These are phyloP conservation scores for Iodosphaeria phyllophila DNA, from an alignment of 2,329 filamentous ascomycete species.

Conservation along the genomic window DNA sequence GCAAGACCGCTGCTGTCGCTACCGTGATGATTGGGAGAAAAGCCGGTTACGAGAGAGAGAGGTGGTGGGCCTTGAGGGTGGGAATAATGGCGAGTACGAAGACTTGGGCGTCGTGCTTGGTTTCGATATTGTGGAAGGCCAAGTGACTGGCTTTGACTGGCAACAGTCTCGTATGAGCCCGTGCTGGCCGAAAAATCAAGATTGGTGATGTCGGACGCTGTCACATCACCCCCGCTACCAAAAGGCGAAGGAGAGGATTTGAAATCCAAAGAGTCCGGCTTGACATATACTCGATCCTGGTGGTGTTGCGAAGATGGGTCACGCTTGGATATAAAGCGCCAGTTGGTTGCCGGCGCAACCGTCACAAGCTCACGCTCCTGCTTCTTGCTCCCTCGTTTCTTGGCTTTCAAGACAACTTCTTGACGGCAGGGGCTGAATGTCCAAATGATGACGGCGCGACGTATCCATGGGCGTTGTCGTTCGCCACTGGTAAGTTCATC, in stretches of 20 bases:
- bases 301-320: slow-evolving; percentile 40
- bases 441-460: slow-evolving; percentile 44
- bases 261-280: too few species aligned
- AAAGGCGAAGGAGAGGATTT: too few species aligned
- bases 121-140: slow-evolving; percentile 25
- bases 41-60: slow-evolving; percentile 3
- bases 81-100: slow-evolving; percentile 6
- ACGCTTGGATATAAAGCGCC: slow-evolving; percentile 42
- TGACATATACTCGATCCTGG: slow-evolving; percentile 25
- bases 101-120: slow-evolving; percentile 6
- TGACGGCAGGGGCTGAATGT: slow-evolving; percentile 36
- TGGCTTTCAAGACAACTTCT: slow-evolving; percentile 21
- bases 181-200: slow-evolving; percentile 26
- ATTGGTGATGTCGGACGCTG: slow-evolving; percentile 34
- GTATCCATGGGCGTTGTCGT: slow-evolving; percentile 23
- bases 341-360: slow-evolving; percentile 34
- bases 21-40: slow-evolving; percentile 23
- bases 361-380: slow-evolving; percentile 18
- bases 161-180: slow-evolving; percentile 39
- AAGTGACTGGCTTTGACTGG: too few species aligned
- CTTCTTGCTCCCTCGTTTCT: too few species aligned
- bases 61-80: slow-evolving; percentile 5
- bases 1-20: slow-evolving; percentile 32
- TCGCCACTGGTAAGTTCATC: slow-evolving; percentile 19
- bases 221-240: slow-evolving; percentile 24